phyloP scores from a whole-genome alignment of 148 eudicot genomes.

The Silene uniflora region DNA sequence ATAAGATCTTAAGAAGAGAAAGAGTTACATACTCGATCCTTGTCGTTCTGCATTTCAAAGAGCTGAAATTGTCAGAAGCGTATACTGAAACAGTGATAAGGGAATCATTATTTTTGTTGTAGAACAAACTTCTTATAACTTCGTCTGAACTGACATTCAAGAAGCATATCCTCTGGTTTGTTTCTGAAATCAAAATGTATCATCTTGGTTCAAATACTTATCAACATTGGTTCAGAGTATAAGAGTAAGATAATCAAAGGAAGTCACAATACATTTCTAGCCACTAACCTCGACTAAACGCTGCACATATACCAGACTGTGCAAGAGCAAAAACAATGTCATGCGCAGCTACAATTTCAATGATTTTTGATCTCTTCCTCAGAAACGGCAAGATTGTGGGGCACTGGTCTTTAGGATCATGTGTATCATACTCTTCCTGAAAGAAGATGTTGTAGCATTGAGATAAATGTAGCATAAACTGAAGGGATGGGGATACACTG shows the following conservation, averaged over 20 bases:
- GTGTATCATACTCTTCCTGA: slow-evolving; percentile 95
- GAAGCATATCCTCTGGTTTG: slow-evolving; percentile 88
- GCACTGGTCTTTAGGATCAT: slow-evolving; percentile 90
- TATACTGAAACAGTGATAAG: slow-evolving; percentile 95
- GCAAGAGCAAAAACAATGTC: slow-evolving; percentile 96
- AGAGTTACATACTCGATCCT: slow-evolving; percentile 71
- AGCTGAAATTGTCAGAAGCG: slow-evolving; percentile 89
- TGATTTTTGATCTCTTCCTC: slow-evolving; percentile 73
- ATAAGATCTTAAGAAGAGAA: neutral
- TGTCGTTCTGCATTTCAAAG: slow-evolving; percentile 92
- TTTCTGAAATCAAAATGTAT: slow-evolving; percentile 49
- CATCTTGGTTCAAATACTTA: neutral
- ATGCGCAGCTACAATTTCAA: slow-evolving; percentile 94
- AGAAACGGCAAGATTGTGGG: slow-evolving; percentile 66
- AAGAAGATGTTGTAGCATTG: slow-evolving; percentile 4
- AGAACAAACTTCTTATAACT: slow-evolving; percentile 93
- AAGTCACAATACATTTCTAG: neutral
- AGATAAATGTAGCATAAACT: neutral
- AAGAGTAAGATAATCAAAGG: neutral
- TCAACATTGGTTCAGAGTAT: neutral
- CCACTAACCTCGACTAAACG: slow-evolving; percentile 79
- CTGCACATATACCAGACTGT: slow-evolving; percentile 93
- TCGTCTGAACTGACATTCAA: slow-evolving; percentile 83
- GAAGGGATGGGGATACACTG: neutral
- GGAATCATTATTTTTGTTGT: slow-evolving; percentile 93